Conservation (phyloP, 441 rosid species). For the Adansonia rubrostipa region DNA sequence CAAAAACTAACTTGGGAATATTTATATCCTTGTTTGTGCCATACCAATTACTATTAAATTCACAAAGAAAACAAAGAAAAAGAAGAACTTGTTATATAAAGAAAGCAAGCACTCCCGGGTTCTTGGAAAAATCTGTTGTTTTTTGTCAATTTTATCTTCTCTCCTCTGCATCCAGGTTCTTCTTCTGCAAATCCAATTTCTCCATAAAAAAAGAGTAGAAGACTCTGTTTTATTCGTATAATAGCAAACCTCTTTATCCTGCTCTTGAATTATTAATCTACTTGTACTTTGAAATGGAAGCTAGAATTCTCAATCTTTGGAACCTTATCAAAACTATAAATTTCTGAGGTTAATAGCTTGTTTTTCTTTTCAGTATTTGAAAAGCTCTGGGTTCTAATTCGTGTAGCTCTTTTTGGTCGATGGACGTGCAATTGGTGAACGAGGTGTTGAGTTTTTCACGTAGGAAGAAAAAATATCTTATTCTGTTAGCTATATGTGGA, state of each 20-base stretch:
- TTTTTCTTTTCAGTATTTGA: background rate
- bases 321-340: background rate
- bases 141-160: constrained; percentile 8
- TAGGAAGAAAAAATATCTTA: constrained; percentile 59
- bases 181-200: background rate
- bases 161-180: constrained; percentile 9
- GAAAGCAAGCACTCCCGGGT: background rate
- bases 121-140: background rate
- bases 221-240: background rate
- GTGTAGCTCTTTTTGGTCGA: constrained; percentile 29
- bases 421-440: constrained; percentile 56
- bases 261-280: background rate
- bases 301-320: constrained; percentile 16
- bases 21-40: background rate
- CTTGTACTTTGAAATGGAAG: background rate
- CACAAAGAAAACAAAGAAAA: background rate
- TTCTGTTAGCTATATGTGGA: constrained; percentile 52
- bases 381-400: constrained; percentile 13
- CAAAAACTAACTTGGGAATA: background rate
- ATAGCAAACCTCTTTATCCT: background rate
- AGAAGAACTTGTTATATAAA: background rate
- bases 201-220: background rate
- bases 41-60: background rate
- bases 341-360: background rate
- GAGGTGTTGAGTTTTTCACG: constrained; percentile 44